These are phyloP conservation scores for Ailanthus altissimus DNA, from an alignment of 345 rosid genomes.

Conservation along the genomic window DNA sequence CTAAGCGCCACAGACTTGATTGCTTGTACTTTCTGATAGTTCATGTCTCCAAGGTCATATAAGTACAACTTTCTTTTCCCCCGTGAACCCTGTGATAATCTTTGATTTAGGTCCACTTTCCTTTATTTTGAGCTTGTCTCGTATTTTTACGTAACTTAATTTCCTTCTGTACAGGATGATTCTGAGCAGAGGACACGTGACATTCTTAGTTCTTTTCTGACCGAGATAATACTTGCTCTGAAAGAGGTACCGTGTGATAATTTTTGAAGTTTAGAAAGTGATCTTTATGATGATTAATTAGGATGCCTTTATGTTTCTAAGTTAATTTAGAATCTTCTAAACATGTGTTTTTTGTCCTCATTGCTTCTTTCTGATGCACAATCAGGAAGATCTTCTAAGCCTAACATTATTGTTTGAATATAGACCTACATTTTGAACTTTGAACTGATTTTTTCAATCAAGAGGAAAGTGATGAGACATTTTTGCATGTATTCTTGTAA, in stretches of 20 bases:
- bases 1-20: conserved; percentile 87
- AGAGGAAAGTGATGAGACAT: not conserved
- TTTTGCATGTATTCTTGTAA: not conserved
- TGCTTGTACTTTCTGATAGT: conserved; percentile 79
- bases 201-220: conserved; percentile 68
- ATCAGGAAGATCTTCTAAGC: not conserved
- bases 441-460: not conserved
- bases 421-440: not conserved
- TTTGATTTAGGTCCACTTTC: not conserved
- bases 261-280: not conserved
- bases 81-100: not conserved
- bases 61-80: not conserved
- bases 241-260: conserved; percentile 68
- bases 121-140: not conserved
- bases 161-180: conserved; percentile 49
- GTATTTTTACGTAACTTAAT: not conserved
- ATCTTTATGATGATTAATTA: not conserved
- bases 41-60: conserved; percentile 58
- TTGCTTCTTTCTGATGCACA: not conserved
- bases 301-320: not conserved
- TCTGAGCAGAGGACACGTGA: conserved; percentile 54
- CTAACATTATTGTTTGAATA: no score
- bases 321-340: not conserved
- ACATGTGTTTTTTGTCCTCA: no score
- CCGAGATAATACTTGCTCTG: conserved; percentile 83